Evolutionary conservation across 768 basidiomycete genomes (phyloP), one percentile per base, ranked within the genome.

Genomic region (Multifurca ochricompacta): DNA sequence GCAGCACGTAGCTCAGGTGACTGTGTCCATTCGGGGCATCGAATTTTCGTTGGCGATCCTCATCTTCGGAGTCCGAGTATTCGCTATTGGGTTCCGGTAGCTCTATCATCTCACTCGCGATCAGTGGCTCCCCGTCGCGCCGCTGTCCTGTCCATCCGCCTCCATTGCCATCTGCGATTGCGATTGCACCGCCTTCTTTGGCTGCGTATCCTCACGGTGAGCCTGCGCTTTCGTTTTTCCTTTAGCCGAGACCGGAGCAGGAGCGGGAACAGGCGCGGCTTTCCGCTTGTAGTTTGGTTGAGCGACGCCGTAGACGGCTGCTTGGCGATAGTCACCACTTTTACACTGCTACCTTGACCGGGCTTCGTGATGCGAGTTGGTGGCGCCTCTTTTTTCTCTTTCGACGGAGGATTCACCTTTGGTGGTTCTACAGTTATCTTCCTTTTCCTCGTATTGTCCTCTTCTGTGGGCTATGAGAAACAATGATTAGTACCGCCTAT

Each of bases 1-100:
- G 89, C 88, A 54, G 83, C 78, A 13, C 81, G 76, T 27, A 97
- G 77, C 63, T 87, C 84, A 10, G 93, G 93, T 23, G 90, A 91
- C 66, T 94, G 89, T 1, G 93, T 91, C 95, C 95, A 97, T 21
- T 79, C 74, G 2, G 91, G 90, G 84, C 79, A 62, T 84, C 78
- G 60, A 82, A 84, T n/a, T 81, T 82, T 59, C 79, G 75, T 37
- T 78, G 76, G 18, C 85, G 80, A 60, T 85, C 82, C 66, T 94
- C 92, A 61, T 94, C 91, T 41, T 92, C 95, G 4, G 93, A 96
- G 69, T 94, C 90, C 5, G 93, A 96, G 69, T 97, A 98, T 64
- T 97, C 95, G 70, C 89, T 92, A 63, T 92, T 87, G 65, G 96
- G 92, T 42, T 98, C 95, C 0, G 95, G 94, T 16, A 99, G 74